A percentile compares a stretch with the other conserved stretches of the same genome.
These are phyloP conservation scores for Hanseniaspora pseudoguilliermondii DNA, from an alignment of 805 yeast genomes.

Conservation along the genomic window DNA sequence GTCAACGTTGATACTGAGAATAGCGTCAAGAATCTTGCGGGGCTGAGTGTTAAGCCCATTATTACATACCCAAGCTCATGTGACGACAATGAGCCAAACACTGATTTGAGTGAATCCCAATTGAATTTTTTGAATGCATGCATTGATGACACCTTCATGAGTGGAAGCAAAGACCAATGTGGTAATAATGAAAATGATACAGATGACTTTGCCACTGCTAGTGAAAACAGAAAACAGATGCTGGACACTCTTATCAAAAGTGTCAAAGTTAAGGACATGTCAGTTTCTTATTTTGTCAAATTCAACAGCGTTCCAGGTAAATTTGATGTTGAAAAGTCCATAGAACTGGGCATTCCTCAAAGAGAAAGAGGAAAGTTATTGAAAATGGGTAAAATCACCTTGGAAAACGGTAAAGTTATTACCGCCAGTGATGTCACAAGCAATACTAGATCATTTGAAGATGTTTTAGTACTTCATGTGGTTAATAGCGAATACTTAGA, in stretches of 20 bases:
- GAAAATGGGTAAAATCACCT: slow-evolving; percentile 47
- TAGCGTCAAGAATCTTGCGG: slow-evolving; percentile 14
- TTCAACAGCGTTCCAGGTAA: slow-evolving; percentile 63
- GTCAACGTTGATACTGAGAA: slow-evolving; percentile 27
- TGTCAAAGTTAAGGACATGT: slow-evolving; percentile 17
- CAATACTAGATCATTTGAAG: slow-evolving; percentile 42
- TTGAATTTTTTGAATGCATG: slow-evolving; percentile 19
- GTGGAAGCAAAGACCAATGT: slow-evolving; percentile 19
- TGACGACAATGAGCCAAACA: not conserved
- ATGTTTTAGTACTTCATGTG: slow-evolving; percentile 58
- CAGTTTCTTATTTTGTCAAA: slow-evolving; percentile 58
- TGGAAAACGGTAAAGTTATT: slow-evolving; percentile 47
- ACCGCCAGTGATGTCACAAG: slow-evolving; percentile 63
- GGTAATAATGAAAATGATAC: not conserved
- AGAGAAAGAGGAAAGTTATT: slow-evolving; percentile 49
- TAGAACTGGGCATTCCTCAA: slow-evolving; percentile 51
- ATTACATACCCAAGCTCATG: not conserved
- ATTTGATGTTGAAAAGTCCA: slow-evolving; percentile 56
- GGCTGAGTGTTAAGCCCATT: slow-evolving; percentile 3
- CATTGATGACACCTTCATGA: slow-evolving; percentile 29
- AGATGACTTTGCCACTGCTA: slow-evolving; percentile 20
- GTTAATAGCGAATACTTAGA: slow-evolving; percentile 42
- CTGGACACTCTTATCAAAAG: not conserved
- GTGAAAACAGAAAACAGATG: slow-evolving; percentile 18
- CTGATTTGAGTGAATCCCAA: not conserved